Evolutionary conservation across 352 stramenopile species (phyloP).

Genomic region (Pythium monospermum): DNA sequence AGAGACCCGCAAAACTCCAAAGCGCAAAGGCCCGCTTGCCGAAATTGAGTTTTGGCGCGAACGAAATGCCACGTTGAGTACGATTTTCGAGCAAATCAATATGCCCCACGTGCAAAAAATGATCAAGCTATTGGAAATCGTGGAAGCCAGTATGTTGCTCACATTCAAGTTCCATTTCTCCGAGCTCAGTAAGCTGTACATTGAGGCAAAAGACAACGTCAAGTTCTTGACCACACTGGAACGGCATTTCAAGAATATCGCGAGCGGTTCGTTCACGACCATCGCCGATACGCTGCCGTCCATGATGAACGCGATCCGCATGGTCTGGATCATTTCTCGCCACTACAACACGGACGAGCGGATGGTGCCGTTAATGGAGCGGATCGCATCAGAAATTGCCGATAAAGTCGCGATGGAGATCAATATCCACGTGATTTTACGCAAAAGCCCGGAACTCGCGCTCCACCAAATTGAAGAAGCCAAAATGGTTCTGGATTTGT

Average conservation of each 20-base stretch:
- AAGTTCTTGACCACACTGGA: conserved; percentile 96
- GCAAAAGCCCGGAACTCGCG: conserved; percentile 67
- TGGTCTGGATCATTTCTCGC: conserved; percentile 97
- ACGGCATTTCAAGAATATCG: conserved; percentile 95
- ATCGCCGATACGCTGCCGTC: conserved; percentile 92
- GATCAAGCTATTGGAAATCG: conserved; percentile 89
- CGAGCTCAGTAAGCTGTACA: conserved; percentile 93
- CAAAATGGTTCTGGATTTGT: conserved; percentile 90
- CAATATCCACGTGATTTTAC: conserved; percentile 89
- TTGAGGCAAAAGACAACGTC: conserved; percentile 95
- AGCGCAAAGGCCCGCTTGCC: conserved; percentile 87
- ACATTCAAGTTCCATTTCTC: conserved; percentile 94
- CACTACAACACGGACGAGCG: conserved; percentile 98
- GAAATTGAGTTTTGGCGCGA: conserved; percentile 97
- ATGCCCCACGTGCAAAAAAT: conserved; percentile 94
- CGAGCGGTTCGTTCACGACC: conserved; percentile 82
- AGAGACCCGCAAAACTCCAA: conserved; percentile 81
- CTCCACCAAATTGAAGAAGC: conserved; percentile 86
- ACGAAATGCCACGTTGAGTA: conserved; percentile 91
- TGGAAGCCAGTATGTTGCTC: conserved; percentile 87
- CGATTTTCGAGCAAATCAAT: conserved; percentile 96
- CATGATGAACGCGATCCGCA: conserved; percentile 96
- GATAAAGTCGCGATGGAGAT: conserved; percentile 91
- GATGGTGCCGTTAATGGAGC: conserved; percentile 95
- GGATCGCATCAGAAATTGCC: conserved; percentile 92